Base-by-base conservation (phyloP, 495 filamentous ascomycete species). In the Hypoxylon crocopeplum region DNA sequence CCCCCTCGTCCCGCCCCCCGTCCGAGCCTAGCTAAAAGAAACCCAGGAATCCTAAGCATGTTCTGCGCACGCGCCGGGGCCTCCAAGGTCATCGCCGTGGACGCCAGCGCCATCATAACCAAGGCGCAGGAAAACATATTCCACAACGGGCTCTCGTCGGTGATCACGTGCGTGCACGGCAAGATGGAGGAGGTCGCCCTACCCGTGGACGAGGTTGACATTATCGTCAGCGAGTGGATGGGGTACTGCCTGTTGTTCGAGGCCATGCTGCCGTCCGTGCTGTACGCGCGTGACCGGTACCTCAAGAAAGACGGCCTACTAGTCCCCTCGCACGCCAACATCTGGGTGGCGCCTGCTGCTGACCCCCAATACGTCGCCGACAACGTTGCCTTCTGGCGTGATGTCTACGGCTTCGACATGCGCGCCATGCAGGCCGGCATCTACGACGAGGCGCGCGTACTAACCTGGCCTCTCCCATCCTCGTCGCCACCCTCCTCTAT, bases 201-300 rank as follows among this genome's bases (percentile, higher is more conserved):
- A 19, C 94, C 95, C 17, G 93, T 93, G 62, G 79, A 82, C 24
- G 85, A 96, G 69, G 95, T 99, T 63, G 94, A 99, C 73, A 93
- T 99, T 68, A 99, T 99, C 76, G 91, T 99, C 57, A 96, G 91
- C 24, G 94, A 99, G 77, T 99, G 94, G 94, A 99, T 99, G 94
- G 94, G 94, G 38, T 99, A 99, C 79, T 96, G 94, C 77, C 84
- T 99, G 38, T 84, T 98, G 34, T 99, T 97, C 77, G 94, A 99
- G 82, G 90, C 88, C 78, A 99, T 99, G 94, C 77, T 99, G 54
- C 93, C 96, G 56, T 95, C 90, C 30, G 95, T 99, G 11, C 85
- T 99, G 33, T 96, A 89, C 71, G 94, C 94, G 15, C 85, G 94
- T 64, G 93, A 99, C 81, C 84, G 79, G 54, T 99, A 98, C 77